These are phyloP conservation scores for Neoboletus subvelutipes DNA, from an alignment of 768 basidiomycete genomes.

Conservation along the genomic window DNA sequence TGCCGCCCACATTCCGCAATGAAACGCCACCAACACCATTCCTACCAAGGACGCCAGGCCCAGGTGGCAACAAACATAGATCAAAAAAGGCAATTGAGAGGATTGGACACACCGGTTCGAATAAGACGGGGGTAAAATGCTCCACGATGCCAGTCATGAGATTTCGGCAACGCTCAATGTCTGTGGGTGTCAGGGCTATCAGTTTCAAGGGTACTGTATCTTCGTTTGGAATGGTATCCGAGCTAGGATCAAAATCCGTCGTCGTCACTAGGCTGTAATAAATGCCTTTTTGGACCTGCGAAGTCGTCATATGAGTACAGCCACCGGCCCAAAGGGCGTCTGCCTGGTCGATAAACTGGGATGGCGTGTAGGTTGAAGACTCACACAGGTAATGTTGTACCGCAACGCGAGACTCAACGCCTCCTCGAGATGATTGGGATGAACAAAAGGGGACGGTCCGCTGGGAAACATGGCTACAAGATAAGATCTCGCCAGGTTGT, in stretches of 20 bases:
- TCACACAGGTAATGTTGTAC: slow-evolving; percentile 49
- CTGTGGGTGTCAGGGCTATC: slow-evolving; percentile 31
- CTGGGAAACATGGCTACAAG: slow-evolving; percentile 50
- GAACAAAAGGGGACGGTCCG: slow-evolving; percentile 43
- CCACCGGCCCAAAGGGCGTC: background rate
- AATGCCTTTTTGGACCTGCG: slow-evolving; percentile 60
- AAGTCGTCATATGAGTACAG: background rate
- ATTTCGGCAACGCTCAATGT: slow-evolving; percentile 41
- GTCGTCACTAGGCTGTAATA: slow-evolving; percentile 64
- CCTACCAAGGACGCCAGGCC: background rate
- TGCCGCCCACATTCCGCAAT: background rate
- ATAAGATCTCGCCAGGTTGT: slow-evolving; percentile 42
- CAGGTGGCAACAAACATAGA: background rate
- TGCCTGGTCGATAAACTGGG: background rate
- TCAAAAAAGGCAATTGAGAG: background rate
- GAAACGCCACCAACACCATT: background rate
- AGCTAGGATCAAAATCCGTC: slow-evolving; percentile 51
- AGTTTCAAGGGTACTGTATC: background rate
- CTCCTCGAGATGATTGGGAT: slow-evolving; percentile 48
- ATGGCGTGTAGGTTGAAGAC: slow-evolving; percentile 22
- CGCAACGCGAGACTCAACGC: slow-evolving; percentile 52
- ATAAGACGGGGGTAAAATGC: slow-evolving; percentile 70
- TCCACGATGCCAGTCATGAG: slow-evolving; percentile 57
- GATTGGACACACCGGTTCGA: slow-evolving; percentile 50
- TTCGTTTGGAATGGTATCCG: slow-evolving; percentile 13